Evolutionary conservation across 129 eudicot genomes (phyloP).

Genomic region (Helichrysum umbraculigerum): DNA sequence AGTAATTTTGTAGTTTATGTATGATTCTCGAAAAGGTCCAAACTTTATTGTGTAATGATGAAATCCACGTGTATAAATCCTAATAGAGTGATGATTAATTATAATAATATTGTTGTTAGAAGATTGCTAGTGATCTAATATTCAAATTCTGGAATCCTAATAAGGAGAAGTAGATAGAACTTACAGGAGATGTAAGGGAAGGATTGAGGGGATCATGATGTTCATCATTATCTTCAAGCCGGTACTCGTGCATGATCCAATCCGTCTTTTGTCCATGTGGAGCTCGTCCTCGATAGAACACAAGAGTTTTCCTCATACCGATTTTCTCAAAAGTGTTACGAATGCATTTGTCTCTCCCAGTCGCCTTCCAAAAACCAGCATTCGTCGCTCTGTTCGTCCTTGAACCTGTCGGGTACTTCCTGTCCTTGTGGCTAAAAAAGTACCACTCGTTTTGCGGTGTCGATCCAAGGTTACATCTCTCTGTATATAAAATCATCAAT

Average conservation of each 20-base stretch:
- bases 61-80: background rate
- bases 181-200: conserved; percentile 41
- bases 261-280: conserved; percentile 48
- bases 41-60: background rate
- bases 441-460: conserved; percentile 47
- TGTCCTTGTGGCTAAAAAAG: conserved; percentile 46
- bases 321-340: conserved; percentile 35
- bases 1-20: too few relatives aligned
- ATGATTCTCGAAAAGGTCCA: background rate
- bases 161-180: background rate
- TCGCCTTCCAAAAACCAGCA: conserved; percentile 48
- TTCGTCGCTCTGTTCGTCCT: conserved; percentile 40
- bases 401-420: conserved; percentile 45
- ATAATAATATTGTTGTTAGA: too few relatives aligned
- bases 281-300: conserved; percentile 45
- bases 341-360: conserved; percentile 47
- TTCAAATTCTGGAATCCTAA: background rate
- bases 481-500: conserved; percentile 18
- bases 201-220: conserved; percentile 57
- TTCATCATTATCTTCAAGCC: conserved; percentile 38
- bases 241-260: conserved; percentile 49
- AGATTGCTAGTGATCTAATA: too few relatives aligned
- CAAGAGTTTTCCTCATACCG: conserved; percentile 48
- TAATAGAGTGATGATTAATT: too few relatives aligned
- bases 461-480: conserved; percentile 42